These are phyloP conservation scores for Tympanopsis confertula DNA, from an alignment of 2,329 filamentous ascomycete genomes.

Conservation along the genomic window DNA sequence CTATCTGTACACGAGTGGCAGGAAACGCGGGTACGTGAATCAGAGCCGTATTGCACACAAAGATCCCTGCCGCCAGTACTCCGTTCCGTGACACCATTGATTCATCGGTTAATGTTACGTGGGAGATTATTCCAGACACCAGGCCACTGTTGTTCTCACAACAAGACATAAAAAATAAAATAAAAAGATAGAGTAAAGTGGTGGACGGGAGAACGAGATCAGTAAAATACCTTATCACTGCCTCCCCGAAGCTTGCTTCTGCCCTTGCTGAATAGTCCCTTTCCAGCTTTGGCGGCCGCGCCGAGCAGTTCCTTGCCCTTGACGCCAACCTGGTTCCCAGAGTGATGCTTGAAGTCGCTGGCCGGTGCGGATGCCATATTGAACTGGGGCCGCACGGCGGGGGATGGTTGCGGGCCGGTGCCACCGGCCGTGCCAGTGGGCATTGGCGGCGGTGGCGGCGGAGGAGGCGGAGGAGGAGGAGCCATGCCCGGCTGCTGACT, in stretches of 20 bases:
- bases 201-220: too few relatives aligned
- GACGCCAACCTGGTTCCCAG: slow-evolving; percentile 56
- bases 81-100: too few relatives aligned
- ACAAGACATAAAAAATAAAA: too few relatives aligned
- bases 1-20: too few relatives aligned
- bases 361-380: slow-evolving; percentile 24
- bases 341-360: slow-evolving; percentile 36
- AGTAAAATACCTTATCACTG: slow-evolving; percentile 75
- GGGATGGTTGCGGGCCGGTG: slow-evolving; percentile 7
- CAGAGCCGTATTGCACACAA: too few relatives aligned
- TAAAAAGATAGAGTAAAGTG: too few relatives aligned
- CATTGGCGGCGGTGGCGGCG: slow-evolving; percentile 7
- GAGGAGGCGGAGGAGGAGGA: slow-evolving; percentile 12
- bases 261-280: slow-evolving; percentile 82
- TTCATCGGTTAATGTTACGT: too few relatives aligned
- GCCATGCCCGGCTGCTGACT: slow-evolving; percentile 12
- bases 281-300: slow-evolving; percentile 76
- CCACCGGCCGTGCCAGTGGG: slow-evolving; percentile 7
- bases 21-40: too few relatives aligned
- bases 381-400: slow-evolving; percentile 23
- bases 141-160: too few relatives aligned
- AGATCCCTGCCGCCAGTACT: too few relatives aligned
- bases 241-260: slow-evolving; percentile 68
- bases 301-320: slow-evolving; percentile 81
- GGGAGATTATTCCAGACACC: too few relatives aligned